A percentile compares a stretch with the other conserved stretches of the same genome.
Evolutionary conservation across 129 eudicot genomes (phyloP).

Genomic region (Helianthus annuus): HanXRQr2.0-SUNRISE NC_035441.2:10616499-10616998

Average conservation of each 20-base stretch:
- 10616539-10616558: no score
- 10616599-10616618: not conserved
- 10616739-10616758: not conserved
- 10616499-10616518: not conserved
- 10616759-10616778: conserved; percentile 64
- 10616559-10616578: no score
- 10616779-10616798: conserved; percentile 97
- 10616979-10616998: conserved; percentile 80
- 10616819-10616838: conserved; percentile 61
- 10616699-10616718: no score
- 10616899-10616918: not conserved
- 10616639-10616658: conserved; percentile 6
- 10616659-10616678: not conserved
- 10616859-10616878: not conserved
- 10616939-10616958: conserved; percentile 54
- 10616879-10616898: not conserved
- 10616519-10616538: not conserved
- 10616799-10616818: conserved; percentile 96
- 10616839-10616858: not conserved
- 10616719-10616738: not conserved
- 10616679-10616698: not conserved
- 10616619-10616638: not conserved
- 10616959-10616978: conserved; percentile 78
- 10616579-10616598: not conserved
- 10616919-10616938: conserved; percentile 5